phyloP scores from a whole-genome alignment of 306 rosid genomes.

The Inga leiocalycina region DNA sequence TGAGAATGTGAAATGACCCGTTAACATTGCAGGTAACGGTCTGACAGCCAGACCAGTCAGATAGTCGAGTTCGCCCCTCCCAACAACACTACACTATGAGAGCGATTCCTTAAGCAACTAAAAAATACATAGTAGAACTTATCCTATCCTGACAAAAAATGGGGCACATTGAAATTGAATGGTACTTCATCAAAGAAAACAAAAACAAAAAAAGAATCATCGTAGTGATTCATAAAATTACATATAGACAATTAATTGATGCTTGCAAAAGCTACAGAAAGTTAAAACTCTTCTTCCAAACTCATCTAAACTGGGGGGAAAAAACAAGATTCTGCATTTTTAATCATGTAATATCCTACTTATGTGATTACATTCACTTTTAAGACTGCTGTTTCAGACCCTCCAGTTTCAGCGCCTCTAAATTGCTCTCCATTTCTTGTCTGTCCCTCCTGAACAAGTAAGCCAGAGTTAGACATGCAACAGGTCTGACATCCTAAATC shows the following conservation, averaged over 20 bases:
- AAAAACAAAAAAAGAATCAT: background rate
- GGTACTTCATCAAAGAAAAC: background rate
- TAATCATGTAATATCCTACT: constrained; percentile 13
- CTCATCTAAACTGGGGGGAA: background rate
- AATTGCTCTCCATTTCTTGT: constrained; percentile 55
- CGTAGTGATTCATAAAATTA: background rate
- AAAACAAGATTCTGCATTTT: background rate
- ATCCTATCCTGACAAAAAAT: background rate
- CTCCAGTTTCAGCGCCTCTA: constrained; percentile 49
- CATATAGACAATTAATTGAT: background rate
- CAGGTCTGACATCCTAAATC: background rate
- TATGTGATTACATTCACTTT: constrained; percentile 54
- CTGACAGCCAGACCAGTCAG: background rate
- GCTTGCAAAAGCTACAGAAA: background rate
- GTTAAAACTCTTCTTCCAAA: background rate
- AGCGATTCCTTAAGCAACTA: background rate
- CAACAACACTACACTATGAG: background rate
- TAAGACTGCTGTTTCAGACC: constrained; percentile 49
- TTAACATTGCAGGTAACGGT: background rate
- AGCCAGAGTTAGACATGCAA: constrained; percentile 26
- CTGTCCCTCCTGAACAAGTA: constrained; percentile 44
- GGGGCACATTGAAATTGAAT: background rate
- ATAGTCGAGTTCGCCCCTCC: background rate
- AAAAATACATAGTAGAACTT: background rate
- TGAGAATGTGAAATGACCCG: no score